Conservation (phyloP, 2,329 filamentous ascomycete species). For the Diaporthe ampelina region DNA sequence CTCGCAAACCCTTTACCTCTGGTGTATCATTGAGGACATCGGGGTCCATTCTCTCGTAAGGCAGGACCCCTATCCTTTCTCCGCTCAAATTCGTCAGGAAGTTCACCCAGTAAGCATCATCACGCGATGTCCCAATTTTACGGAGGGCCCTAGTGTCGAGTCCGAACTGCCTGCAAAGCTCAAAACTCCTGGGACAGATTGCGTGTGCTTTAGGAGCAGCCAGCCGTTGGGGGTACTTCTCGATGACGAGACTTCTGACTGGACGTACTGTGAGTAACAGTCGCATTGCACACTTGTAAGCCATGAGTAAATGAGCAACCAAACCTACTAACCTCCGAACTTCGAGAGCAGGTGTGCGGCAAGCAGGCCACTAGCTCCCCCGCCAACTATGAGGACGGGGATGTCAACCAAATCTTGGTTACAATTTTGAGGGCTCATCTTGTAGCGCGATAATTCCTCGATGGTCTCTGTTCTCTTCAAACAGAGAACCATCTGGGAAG, state of each 20-base stretch:
- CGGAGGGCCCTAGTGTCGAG: slow-evolving; percentile 48
- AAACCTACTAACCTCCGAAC: slow-evolving; percentile 44
- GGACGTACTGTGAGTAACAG: not conserved
- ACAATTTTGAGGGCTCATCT: not conserved
- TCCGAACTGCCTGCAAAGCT: slow-evolving; percentile 50
- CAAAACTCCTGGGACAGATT: slow-evolving; percentile 47
- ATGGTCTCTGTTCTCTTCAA: too few relatives aligned
- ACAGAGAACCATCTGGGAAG: too few relatives aligned
- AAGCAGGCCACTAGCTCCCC: slow-evolving; percentile 53
- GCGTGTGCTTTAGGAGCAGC: slow-evolving; percentile 52
- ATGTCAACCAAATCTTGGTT: slow-evolving; percentile 42
- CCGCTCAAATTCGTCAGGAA: slow-evolving; percentile 55
- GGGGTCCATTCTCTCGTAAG: slow-evolving; percentile 51
- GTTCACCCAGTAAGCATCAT: slow-evolving; percentile 56
- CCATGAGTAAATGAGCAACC: not conserved
- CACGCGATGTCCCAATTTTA: slow-evolving; percentile 47
- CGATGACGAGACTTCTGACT: slow-evolving; percentile 50
- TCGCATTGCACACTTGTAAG: not conserved
- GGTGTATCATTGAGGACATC: slow-evolving; percentile 53
- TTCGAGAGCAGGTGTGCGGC: slow-evolving; percentile 51
- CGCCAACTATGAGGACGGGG: slow-evolving; percentile 54
- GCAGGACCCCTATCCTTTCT: slow-evolving; percentile 52
- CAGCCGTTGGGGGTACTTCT: slow-evolving; percentile 49
- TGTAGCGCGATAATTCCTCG: too few relatives aligned
- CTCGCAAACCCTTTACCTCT: slow-evolving; percentile 43